Base-by-base conservation (phyloP, 805 yeast genomes). In the Candida takata region DNA sequence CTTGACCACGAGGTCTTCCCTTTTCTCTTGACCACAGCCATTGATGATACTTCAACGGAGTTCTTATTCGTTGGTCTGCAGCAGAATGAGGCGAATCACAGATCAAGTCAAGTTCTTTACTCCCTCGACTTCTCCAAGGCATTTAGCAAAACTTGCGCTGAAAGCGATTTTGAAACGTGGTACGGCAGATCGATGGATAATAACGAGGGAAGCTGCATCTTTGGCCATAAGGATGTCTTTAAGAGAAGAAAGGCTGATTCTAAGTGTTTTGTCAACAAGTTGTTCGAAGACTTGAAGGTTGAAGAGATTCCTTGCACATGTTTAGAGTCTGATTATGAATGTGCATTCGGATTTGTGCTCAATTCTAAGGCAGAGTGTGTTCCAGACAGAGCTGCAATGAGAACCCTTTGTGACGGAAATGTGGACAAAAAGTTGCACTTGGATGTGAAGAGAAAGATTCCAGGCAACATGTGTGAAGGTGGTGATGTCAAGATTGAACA, bases 21-120 rank as follows among this genome's bases (percentile, higher is more conserved):
- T 2, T 33, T 56, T 3, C 47, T 60, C 8, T 40, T 80, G 10
- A 53, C 74, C 1, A 77, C 88, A 0, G 72, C 85, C 0, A 66
- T 73, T 15, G 95, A 84, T 60, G 85, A 90, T 1, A 69, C 87
- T 0, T 74, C 88, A 1, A 55, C 69, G n/a, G 70, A 70, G 34
- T 75, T 85, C 43, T 42, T 80, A n/a, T 37, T 79, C 5, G 51
- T 61, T 21, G 86, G 84, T 3, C 15, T 62, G 3, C 24, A 19
- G 5, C 21, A 16, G 13, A 8, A 9, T 11, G 5, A 16, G 8
- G 21, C 8, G 13, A 28, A 10, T 6, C 10, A 5, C 6, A 13
- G 11, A 6, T 11, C 17, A 4, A 13, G 19, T 2, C 47, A 49
- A 29, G 40, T 38, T 0, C 7, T 48, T 8, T 64, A 63, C 43